These are phyloP conservation scores for Globisporangium iwayamae DNA, from an alignment of 352 stramenopile genomes.

Conservation along the genomic window DNA sequence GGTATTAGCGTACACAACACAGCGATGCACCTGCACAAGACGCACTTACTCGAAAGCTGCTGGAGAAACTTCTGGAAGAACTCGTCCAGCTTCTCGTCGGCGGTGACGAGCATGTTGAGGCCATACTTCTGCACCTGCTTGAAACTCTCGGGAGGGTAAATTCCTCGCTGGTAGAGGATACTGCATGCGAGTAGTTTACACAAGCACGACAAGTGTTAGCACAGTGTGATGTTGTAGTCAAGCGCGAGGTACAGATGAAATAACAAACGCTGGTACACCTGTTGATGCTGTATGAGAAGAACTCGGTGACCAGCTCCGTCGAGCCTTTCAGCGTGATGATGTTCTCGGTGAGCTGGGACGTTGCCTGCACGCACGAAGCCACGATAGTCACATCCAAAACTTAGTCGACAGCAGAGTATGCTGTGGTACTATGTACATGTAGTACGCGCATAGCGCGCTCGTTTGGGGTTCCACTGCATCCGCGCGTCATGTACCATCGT, in stretches of 20 bases:
- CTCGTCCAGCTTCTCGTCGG: conserved; percentile 93
- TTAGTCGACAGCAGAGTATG: background rate
- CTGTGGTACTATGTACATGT: background rate
- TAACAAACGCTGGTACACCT: conserved; percentile 40
- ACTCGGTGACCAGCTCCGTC: conserved; percentile 98
- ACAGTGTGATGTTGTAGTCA: background rate
- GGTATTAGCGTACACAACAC: background rate
- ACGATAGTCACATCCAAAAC: background rate
- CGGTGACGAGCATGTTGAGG: conserved; percentile 97
- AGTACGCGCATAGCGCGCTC: background rate
- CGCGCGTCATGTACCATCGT: conserved; percentile 1
- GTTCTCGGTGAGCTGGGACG: conserved; percentile 78
- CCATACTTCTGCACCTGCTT: conserved; percentile 97
- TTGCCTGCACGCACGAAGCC: conserved; percentile 32
- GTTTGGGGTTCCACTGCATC: background rate
- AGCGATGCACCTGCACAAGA: background rate
- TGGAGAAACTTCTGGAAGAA: conserved; percentile 95
- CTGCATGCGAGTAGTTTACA: conserved; percentile 28
- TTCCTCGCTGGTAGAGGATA: conserved; percentile 94
- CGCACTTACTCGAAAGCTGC: conserved; percentile 77
- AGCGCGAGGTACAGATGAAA: background rate
- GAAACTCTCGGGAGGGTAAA: conserved; percentile 99
- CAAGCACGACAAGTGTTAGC: conserved; percentile 10
- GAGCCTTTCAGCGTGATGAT: conserved; percentile 99
- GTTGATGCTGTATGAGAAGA: conserved; percentile 99